Conservation (phyloP, 2,329 filamentous ascomycete genomes). For the Calonectria pteridis region DNA sequence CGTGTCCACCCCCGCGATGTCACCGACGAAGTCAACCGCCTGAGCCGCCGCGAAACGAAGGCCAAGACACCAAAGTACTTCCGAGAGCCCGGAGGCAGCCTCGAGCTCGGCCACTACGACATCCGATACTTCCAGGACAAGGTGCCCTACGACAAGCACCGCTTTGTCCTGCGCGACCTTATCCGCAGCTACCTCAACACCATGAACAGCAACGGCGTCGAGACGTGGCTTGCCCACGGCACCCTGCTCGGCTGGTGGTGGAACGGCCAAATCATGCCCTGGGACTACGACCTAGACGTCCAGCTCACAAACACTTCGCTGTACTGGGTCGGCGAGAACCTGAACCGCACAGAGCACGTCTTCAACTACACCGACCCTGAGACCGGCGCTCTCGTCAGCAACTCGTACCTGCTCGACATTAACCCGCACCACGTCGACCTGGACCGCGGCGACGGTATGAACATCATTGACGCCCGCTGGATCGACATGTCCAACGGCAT, state of each 20-base stretch:
- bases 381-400: constrained; percentile 53
- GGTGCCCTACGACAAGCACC: constrained; percentile 76
- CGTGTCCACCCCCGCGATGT: constrained; percentile 25
- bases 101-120: constrained; percentile 80
- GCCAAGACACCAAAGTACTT: constrained; percentile 68
- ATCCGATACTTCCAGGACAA: constrained; percentile 73
- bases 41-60: constrained; percentile 21
- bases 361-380: constrained; percentile 63
- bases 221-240: constrained; percentile 90
- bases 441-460: constrained; percentile 74
- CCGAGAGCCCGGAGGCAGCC: constrained; percentile 71
- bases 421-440: constrained; percentile 77
- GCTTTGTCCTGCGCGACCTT: constrained; percentile 75
- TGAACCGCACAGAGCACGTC: constrained; percentile 76
- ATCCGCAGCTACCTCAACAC: constrained; percentile 80
- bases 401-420: constrained; percentile 78
- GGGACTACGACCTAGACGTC: constrained; percentile 88
- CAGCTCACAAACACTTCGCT: constrained; percentile 80
- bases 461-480: constrained; percentile 88
- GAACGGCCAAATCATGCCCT: constrained; percentile 82
- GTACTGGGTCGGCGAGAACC: constrained; percentile 70
- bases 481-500: constrained; percentile 82
- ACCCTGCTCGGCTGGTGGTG: constrained; percentile 92
- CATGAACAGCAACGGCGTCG: constrained; percentile 73
- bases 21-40: background rate